Percentiles rank a stretch among this genome's conserved stretches.
Evolutionary conservation across 2,329 filamentous ascomycete genomes (phyloP).

Genomic region (Fusarium veterinarium): DNA sequence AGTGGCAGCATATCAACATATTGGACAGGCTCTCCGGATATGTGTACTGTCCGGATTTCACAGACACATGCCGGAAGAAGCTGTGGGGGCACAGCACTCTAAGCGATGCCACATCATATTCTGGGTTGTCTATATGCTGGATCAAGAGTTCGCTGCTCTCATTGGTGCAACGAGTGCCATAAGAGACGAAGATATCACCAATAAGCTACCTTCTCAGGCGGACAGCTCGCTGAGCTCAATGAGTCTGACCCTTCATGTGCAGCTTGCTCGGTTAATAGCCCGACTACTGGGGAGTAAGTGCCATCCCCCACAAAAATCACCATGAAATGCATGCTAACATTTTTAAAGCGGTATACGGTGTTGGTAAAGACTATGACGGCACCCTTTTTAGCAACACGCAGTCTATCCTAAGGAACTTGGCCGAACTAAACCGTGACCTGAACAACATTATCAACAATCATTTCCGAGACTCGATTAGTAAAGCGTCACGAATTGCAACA

Average conservation of each 20-base stretch:
- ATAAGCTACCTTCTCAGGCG: constrained; percentile 45
- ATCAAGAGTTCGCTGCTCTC: constrained; percentile 44
- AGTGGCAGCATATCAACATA: constrained; percentile 52
- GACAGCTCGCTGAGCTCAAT: constrained; percentile 43
- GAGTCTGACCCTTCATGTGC: constrained; percentile 43
- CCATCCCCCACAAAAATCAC: fast-evolving
- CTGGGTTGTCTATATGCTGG: constrained; percentile 48
- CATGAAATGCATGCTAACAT: neutral
- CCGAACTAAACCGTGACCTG: constrained; percentile 43
- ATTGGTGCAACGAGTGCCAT: constrained; percentile 46
- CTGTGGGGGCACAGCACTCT: constrained; percentile 39
- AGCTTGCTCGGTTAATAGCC: constrained; percentile 43
- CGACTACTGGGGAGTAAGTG: constrained; percentile 36
- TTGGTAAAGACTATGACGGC: constrained; percentile 45
- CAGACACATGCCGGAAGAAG: constrained; percentile 42
- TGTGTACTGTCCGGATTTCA: constrained; percentile 49
- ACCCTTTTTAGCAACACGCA: constrained; percentile 46
- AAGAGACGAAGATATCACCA: constrained; percentile 47
- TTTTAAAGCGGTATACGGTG: constrained; percentile 40
- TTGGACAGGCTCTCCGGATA: constrained; percentile 49
- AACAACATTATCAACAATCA: constrained; percentile 44
- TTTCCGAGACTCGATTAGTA: constrained; percentile 46
- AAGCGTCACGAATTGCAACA: constrained; percentile 44
- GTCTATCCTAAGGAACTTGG: constrained; percentile 43
- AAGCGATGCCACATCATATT: constrained; percentile 46